phyloP scores from a whole-genome alignment of 2,329 filamentous ascomycete species.

The Westerdykella aurantiaca region DNA sequence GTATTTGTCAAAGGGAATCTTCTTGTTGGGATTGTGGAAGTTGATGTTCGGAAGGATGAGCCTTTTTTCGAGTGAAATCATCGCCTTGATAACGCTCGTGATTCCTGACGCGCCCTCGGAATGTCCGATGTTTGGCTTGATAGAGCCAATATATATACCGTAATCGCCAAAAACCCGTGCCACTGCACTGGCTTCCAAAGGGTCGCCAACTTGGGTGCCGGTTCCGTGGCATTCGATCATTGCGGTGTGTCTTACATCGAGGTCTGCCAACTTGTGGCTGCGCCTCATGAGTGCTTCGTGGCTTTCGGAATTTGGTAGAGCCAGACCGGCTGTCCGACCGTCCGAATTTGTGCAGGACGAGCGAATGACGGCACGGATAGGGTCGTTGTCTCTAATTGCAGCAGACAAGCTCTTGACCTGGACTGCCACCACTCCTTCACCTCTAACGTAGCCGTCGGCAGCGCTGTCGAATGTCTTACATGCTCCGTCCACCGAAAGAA shows the following conservation, averaged over 20 bases:
- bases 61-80: slow-evolving; percentile 35
- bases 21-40: slow-evolving; percentile 11
- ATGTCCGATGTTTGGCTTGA: slow-evolving; percentile 38
- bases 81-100: slow-evolving; percentile 31
- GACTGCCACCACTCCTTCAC: slow-evolving; percentile 24
- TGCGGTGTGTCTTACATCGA: slow-evolving; percentile 1
- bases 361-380: slow-evolving; percentile 28
- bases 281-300: slow-evolving; percentile 13
- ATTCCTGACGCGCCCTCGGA: slow-evolving; percentile 33
- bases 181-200: slow-evolving; percentile 9
- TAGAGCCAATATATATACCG: neutral
- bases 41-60: slow-evolving; percentile 26
- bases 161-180: neutral
- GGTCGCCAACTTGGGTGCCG: slow-evolving; percentile 48
- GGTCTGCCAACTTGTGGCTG: slow-evolving; percentile 32
- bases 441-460: slow-evolving; percentile 22
- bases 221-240: slow-evolving; percentile 31
- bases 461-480: slow-evolving; percentile 19
- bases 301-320: too few relatives aligned
- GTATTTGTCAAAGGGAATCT: slow-evolving; percentile 8
- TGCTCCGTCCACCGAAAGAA: too few relatives aligned
- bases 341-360: slow-evolving; percentile 13
- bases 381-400: slow-evolving; percentile 25
- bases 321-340: slow-evolving; percentile 32
- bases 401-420: slow-evolving; percentile 24